Percentiles rank a stretch among this genome's conserved stretches.
Evolutionary conservation across 148 eudicot genomes (phyloP).

Genomic region (Euryodendron excelsum): DNA sequence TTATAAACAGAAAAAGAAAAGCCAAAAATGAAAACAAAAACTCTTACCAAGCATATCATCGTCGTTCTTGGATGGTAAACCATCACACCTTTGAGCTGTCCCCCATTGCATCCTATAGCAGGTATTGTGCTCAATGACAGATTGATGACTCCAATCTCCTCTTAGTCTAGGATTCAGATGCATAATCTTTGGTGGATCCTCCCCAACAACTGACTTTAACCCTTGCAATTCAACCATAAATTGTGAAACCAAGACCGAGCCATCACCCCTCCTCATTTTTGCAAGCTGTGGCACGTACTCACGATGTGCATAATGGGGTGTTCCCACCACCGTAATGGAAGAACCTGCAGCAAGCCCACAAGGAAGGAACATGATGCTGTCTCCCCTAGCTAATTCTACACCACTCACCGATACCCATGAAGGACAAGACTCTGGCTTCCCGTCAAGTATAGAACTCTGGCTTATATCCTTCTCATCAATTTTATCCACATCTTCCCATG

Average conservation of each 20-base stretch:
- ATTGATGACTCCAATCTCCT: slow-evolving; percentile 89
- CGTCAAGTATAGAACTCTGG: slow-evolving; percentile 46
- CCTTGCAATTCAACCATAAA: slow-evolving; percentile 95
- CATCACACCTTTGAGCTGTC: slow-evolving; percentile 87
- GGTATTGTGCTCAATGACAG: slow-evolving; percentile 91
- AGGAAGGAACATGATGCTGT: slow-evolving; percentile 72
- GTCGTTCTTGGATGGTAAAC: slow-evolving; percentile 55
- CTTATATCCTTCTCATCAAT: slow-evolving; percentile 39
- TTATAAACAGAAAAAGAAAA: slow-evolving; percentile 15
- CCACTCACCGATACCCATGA: slow-evolving; percentile 63
- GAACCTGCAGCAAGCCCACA: slow-evolving; percentile 96
- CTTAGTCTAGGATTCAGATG: slow-evolving; percentile 92
- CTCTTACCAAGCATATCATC: slow-evolving; percentile 79
- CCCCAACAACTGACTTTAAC: slow-evolving; percentile 82
- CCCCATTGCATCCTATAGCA: slow-evolving; percentile 99
- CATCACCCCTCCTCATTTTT: slow-evolving; percentile 39
- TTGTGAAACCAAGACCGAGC: slow-evolving; percentile 74
- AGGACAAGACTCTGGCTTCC: slow-evolving; percentile 79
- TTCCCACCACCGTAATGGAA: slow-evolving; percentile 83
- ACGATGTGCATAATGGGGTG: slow-evolving; percentile 73
- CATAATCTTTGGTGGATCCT: slow-evolving; percentile 92
- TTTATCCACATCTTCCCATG: slow-evolving; percentile 69
- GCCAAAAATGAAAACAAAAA: slow-evolving; percentile 7
- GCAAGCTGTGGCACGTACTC: slow-evolving; percentile 84
- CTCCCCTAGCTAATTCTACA: slow-evolving; percentile 52